These are phyloP conservation scores for Castanea mollissima DNA, from an alignment of 306 rosid species.

Conservation along the genomic window DNA sequence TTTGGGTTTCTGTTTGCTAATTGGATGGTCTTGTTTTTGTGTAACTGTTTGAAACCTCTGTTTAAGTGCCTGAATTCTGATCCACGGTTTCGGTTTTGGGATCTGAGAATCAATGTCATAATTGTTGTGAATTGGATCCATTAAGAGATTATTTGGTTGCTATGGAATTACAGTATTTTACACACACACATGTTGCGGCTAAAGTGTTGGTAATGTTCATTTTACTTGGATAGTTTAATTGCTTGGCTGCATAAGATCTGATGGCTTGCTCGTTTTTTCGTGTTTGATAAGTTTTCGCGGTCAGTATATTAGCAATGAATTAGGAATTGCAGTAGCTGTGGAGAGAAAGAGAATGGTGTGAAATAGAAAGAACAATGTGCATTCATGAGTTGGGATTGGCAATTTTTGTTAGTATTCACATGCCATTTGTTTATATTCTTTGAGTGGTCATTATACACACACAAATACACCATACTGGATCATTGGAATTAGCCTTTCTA, in stretches of 20 bases:
- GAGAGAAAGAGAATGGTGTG: no score
- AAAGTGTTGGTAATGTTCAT: background rate
- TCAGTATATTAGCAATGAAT: no score
- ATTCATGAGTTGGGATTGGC: slow-evolving; percentile 1
- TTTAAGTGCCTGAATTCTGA: slow-evolving; percentile 10
- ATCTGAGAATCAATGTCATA: background rate
- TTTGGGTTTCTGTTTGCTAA: slow-evolving; percentile 15
- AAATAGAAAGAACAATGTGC: background rate
- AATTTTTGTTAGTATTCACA: slow-evolving; percentile 18
- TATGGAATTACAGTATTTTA: background rate
- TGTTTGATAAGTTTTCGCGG: no score
- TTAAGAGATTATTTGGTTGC: background rate
- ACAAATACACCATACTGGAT: no score
- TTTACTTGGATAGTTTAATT: background rate
- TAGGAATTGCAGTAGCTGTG: no score
- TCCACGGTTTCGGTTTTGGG: slow-evolving; percentile 11
- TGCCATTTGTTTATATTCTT: background rate
- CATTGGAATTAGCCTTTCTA: no score
- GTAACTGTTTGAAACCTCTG: slow-evolving; percentile 6
- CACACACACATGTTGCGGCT: background rate
- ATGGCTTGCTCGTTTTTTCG: no score
- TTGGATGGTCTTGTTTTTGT: slow-evolving; percentile 2
- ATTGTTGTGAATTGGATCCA: slow-evolving; percentile 14
- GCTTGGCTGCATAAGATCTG: background rate
- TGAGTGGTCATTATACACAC: no score